phyloP scores from a whole-genome alignment of 495 filamentous ascomycete genomes.

The Staphylotrichum longicolle region DNA sequence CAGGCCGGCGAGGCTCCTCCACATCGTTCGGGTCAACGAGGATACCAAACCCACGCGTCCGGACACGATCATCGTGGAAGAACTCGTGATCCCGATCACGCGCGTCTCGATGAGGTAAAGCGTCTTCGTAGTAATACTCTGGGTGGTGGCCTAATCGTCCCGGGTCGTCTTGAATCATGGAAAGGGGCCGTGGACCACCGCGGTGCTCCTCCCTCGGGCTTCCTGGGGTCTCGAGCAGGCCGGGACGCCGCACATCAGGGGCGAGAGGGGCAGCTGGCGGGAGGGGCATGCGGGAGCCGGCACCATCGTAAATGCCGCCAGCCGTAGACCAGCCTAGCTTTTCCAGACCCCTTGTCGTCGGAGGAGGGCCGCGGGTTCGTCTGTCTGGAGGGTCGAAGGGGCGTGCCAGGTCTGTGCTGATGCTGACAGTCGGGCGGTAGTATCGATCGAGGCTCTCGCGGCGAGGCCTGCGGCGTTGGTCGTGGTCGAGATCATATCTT shows the following conservation, averaged over 20 bases:
- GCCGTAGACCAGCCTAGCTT: slow-evolving; percentile 44
- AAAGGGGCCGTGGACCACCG: slow-evolving; percentile 42
- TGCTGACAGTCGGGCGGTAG: slow-evolving; percentile 63
- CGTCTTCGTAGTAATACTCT: slow-evolving; percentile 46
- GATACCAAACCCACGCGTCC: slow-evolving; percentile 46
- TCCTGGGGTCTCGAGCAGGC: slow-evolving; percentile 31
- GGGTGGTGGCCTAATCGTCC: slow-evolving; percentile 38
- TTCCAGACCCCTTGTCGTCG: slow-evolving; percentile 62
- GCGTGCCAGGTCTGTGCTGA: slow-evolving; percentile 56
- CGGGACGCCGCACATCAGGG: slow-evolving; percentile 36
- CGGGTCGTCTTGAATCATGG: slow-evolving; percentile 47
- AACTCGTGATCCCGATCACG: slow-evolving; percentile 28
- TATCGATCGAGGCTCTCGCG: slow-evolving; percentile 56
- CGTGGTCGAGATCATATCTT: slow-evolving; percentile 58
- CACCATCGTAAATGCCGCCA: slow-evolving; percentile 45
- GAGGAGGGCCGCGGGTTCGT: slow-evolving; percentile 56
- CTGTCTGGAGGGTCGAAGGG: slow-evolving; percentile 35
- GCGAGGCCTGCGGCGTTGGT: slow-evolving; percentile 42
- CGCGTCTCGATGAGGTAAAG: slow-evolving; percentile 28
- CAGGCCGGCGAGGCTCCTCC: slow-evolving; percentile 31
- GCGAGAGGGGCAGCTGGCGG: slow-evolving; percentile 38
- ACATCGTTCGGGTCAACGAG: slow-evolving; percentile 37
- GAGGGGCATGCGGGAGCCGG: slow-evolving; percentile 44
- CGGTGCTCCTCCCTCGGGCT: slow-evolving; percentile 37
- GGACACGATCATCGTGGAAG: slow-evolving; percentile 42